Evolutionary conservation across 2,329 filamentous ascomycete genomes (phyloP), one percentile per base, ranked within the genome.

Genomic region (Paraconiothyrium sp.): DNA sequence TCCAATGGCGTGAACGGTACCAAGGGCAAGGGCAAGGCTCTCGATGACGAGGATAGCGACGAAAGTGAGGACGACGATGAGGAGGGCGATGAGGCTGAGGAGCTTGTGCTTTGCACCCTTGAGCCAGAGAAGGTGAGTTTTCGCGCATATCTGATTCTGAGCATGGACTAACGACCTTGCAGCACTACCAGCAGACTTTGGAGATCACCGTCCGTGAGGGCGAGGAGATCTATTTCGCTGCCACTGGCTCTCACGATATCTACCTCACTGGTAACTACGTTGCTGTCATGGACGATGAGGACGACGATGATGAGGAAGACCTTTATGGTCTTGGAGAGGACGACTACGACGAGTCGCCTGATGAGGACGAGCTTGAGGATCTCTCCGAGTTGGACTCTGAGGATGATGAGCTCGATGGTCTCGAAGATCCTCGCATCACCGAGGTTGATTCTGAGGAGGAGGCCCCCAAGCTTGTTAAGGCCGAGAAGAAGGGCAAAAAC

Each of bases 201-300:
- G 93, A 99, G 81, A 92, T 99, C 80, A 95, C 92, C 67, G 89
- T 99, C 77, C 89, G 88, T 73, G 92, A 97, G 79, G 88, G 91
- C 71, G 95, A 99, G 85, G 88, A 88, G 72, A 90, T 97, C 68
- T 97, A 92, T 86, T 98, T 99, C 85, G 88, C 92, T 77, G 93
- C 97, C 68, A 89, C 88, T 64, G 95, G 95, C 73, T 95, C 92
- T 65, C 93, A 97, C 86, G 89, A 91, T 67, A 86, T 99, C 75
- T 95, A 90, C 83, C 88, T 99, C 63, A 98, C 94, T 65, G 95
- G 95, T 72, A 99, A 99, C 88, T 98, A 97, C 82, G 87, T 99
- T 70, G 88, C 95, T 65, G 85, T 87, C 76, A 84, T 89, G 61
- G 81, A 84, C 60, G 79, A 85, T 50, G 83, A 86, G 44, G 83